Conservation (phyloP, 2,329 filamentous ascomycete genomes). For the Geosmithia putterillii region DNA sequence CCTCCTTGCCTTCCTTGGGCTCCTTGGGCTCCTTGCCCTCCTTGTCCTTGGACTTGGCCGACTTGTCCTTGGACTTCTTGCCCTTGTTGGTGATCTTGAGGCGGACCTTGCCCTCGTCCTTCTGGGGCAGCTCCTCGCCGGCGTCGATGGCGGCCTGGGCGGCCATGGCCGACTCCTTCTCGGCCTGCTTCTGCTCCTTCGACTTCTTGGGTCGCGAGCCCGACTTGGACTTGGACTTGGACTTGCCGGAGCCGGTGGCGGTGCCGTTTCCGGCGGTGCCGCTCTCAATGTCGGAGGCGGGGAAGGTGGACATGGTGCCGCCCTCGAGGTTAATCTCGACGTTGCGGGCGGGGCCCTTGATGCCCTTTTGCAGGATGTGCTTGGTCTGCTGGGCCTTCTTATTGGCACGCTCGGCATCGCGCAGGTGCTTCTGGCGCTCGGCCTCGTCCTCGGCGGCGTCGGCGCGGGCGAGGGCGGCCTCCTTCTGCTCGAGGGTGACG, state of each 20-base stretch:
- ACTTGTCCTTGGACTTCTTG: conserved; percentile 28
- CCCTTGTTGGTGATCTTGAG: conserved; percentile 48
- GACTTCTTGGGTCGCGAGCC: conserved; percentile 78
- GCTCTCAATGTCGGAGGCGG: conserved; percentile 46
- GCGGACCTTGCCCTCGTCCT: conserved; percentile 47
- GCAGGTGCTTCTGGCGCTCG: conserved; percentile 68
- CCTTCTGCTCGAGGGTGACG: conserved; percentile 82
- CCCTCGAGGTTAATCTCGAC: conserved; percentile 68
- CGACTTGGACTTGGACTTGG: conserved; percentile 34
- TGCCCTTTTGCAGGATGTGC: conserved; percentile 73
- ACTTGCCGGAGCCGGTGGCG: conserved; percentile 5
- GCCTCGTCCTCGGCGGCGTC: conserved; percentile 69
- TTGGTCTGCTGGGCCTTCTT: conserved; percentile 90
- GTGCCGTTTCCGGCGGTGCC: not conserved
- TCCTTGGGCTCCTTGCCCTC: conserved; percentile 29
- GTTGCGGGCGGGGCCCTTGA: conserved; percentile 60
- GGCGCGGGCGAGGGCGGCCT: conserved; percentile 67
- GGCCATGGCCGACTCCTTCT: conserved; percentile 72
- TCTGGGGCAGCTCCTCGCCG: conserved; percentile 53
- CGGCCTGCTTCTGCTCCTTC: conserved; percentile 72
- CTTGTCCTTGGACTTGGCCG: conserved; percentile 26
- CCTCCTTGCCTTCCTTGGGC: conserved; percentile 27
- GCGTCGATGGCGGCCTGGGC: conserved; percentile 76
- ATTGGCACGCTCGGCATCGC: conserved; percentile 78
- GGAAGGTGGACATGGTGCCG: conserved; percentile 76